Conservation (phyloP, 164 flowering plant genomes). For the Pachysandra terminalis region DNA sequence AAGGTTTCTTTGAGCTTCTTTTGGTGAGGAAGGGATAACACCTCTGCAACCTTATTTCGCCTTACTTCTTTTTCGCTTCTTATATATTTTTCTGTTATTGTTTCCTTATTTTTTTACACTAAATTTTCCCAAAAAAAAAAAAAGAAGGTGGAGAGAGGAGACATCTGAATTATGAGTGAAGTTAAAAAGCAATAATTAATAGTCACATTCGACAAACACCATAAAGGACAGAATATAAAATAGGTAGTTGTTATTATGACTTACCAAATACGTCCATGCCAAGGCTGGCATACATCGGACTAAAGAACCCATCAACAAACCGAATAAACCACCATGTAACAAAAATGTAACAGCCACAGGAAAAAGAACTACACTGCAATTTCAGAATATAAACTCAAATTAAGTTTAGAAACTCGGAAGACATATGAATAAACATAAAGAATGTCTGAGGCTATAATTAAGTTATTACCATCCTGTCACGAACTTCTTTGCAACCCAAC, state of each 20-base stretch:
- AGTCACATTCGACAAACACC: no score
- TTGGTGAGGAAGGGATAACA: no score
- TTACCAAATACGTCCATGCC: slow-evolving; percentile 78
- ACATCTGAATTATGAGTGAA: no score
- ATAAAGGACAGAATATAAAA: background rate
- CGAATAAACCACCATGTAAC: slow-evolving; percentile 69
- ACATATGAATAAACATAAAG: background rate
- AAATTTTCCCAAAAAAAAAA: no score
- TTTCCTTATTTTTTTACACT: no score
- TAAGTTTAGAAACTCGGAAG: background rate
- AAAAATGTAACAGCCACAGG: slow-evolving; percentile 74
- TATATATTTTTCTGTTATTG: no score
- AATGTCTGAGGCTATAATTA: background rate
- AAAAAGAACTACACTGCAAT: slow-evolving; percentile 70
- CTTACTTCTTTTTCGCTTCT: no score
- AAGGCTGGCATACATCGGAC: slow-evolving; percentile 71
- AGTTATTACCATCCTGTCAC: slow-evolving; percentile 88
- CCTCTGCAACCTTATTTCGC: no score
- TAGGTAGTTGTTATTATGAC: slow-evolving; percentile 5
- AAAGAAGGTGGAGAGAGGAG: no score
- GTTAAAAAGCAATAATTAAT: no score
- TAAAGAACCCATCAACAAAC: slow-evolving; percentile 89
- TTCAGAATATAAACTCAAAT: slow-evolving; percentile 9
- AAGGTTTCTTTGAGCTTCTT: no score
- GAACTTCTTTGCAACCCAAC: slow-evolving; percentile 87